These are phyloP conservation scores for Pythium folliculosum DNA, from an alignment of 352 stramenopile species.

Conservation along the genomic window DNA sequence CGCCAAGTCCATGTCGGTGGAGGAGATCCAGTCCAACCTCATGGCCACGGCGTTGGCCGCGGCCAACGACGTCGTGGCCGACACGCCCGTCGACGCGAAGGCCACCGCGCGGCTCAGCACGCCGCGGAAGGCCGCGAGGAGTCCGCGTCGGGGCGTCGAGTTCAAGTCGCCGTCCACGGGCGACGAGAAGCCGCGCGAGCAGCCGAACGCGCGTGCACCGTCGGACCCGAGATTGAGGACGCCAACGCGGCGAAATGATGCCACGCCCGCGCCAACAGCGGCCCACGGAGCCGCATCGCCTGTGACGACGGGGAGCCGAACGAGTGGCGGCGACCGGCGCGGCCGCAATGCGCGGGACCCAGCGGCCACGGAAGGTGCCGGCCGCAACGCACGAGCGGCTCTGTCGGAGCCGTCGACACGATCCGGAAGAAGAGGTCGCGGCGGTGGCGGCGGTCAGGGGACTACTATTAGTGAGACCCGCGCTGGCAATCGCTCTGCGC, in stretches of 20 bases:
- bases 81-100: neutral
- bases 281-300: conserved; percentile 3
- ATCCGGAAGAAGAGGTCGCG: conserved; percentile 10
- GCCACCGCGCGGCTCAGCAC: neutral
- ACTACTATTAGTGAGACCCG: too few relatives aligned
- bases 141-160: conserved; percentile 2
- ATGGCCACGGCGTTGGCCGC: conserved; percentile 28
- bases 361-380: neutral
- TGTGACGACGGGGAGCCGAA: neutral
- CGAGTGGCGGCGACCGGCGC: conserved; percentile 6
- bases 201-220: neutral
- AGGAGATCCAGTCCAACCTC: conserved; percentile 37
- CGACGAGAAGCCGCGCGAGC: conserved; percentile 19
- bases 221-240: conserved; percentile 9
- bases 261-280: neutral
- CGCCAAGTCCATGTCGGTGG: conserved; percentile 59
- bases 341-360: conserved; percentile 8
- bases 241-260: conserved; percentile 12
- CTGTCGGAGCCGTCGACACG: neutral
- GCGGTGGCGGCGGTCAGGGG: conserved; percentile 11
- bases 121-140: conserved; percentile 8
- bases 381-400: neutral
- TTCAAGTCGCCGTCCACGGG: conserved; percentile 7
- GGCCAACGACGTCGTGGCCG: conserved; percentile 24
- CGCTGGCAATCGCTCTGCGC: neutral